Evolutionary conservation across 2,329 filamentous ascomycete species (phyloP), one percentile per base, ranked within the genome.

Genomic region (Stagonosporopsis cucurbitacearum): DNA sequence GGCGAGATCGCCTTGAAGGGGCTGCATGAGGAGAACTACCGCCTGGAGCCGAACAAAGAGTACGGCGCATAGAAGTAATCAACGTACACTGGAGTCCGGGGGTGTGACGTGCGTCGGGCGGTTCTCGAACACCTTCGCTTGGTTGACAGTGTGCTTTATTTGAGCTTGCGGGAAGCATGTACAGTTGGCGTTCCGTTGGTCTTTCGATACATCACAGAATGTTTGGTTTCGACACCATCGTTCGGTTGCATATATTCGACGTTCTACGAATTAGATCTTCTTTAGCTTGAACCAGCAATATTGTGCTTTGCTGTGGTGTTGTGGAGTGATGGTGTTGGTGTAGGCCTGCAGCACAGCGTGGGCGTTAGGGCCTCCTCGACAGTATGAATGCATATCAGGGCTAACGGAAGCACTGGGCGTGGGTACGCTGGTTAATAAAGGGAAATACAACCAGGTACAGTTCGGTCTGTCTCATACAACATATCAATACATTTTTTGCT

Each of bases 1-100:
- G 88, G 88, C n/a, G 78, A 80, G 58, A 77, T 77, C 67, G 84
- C 77, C 4, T 73, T 90, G 49, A 77, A 83, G 54, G 81, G 82
- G 1, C 66, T 90, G 59, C 83, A 85, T 52, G 74, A 78, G 40
- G 82, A 79, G 30, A 68, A 82, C 13, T 87, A 78, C 58, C 65
- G 75, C 30, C 67, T 88, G 49, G 77, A 80, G 52, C 70, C 72
- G 54, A 79, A 77, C 51, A 70, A 72, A 53, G 79, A 80, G 65
- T 69, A 72, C 33, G 77, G 73, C 19, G 77, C 77, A 22, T 72
- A 53, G 42, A 41, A 19, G 12, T 25, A 43, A 35, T 47, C 39
- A 28, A 44, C 25, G 40, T 23, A 33, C 22, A 56, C 22, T 11
- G 43, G 47, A 56, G 53, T 47, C 43, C 37, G 32, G 41, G 35